Percentiles rank a stretch among this genome's conserved stretches.
phyloP scores from a whole-genome alignment of 495 filamentous ascomycete genomes.

The Aspergillus carlsbadensis region DNA sequence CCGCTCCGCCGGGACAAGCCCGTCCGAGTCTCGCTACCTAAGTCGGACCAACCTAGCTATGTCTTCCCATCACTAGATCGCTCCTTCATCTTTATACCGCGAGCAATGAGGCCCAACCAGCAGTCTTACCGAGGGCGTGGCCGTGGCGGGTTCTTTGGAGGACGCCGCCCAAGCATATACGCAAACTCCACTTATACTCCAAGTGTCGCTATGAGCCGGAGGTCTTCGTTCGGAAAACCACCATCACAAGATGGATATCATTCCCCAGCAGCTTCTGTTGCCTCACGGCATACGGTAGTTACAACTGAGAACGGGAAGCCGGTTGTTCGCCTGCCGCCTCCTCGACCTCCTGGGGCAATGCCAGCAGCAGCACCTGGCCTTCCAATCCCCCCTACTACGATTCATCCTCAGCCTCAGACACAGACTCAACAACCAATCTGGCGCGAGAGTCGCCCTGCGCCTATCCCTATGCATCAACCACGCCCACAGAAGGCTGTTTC shows the following conservation, averaged over 20 bases:
- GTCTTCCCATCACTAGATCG: constrained; percentile 86
- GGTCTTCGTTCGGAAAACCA: constrained; percentile 82
- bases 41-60: constrained; percentile 66
- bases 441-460: constrained; percentile 72
- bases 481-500: constrained; percentile 94
- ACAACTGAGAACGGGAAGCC: constrained; percentile 64
- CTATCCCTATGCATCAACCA: constrained; percentile 92
- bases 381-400: constrained; percentile 9
- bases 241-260: constrained; percentile 70
- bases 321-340: constrained; percentile 81
- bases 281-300: constrained; percentile 62
- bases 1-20: constrained; percentile 95
- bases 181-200: constrained; percentile 80
- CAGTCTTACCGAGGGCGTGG: constrained; percentile 70
- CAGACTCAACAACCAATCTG: constrained; percentile 66
- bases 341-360: constrained; percentile 39
- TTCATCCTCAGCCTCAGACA: constrained; percentile 33
- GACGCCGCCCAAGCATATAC: constrained; percentile 77
- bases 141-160: constrained; percentile 67
- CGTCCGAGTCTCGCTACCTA: constrained; percentile 87
- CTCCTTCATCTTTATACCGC: constrained; percentile 97
- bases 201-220: constrained; percentile 87
- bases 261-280: constrained; percentile 74
- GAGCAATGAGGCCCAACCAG: constrained; percentile 89
- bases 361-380: constrained; percentile 26